Base-by-base conservation (phyloP, 2,329 filamentous ascomycete species). In the Fusarium citri region DNA sequence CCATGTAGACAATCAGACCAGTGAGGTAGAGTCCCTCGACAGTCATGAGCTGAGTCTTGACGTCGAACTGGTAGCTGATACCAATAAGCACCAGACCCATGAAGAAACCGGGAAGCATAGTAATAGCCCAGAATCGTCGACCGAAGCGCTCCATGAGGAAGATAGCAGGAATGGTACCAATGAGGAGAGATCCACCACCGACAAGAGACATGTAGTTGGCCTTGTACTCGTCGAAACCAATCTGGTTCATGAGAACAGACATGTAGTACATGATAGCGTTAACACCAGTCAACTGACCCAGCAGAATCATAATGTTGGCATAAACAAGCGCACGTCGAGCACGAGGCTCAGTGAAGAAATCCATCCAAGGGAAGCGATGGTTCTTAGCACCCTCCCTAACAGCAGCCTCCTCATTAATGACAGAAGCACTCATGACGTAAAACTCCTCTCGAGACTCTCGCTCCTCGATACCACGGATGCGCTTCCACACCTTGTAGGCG, bases 191-290 rank as follows among this genome's bases (percentile, higher is more conserved):
- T 6, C 89, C 90, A 26, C 91, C 90, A 5, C 91, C 91, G 16
- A 93, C 90, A 0, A 92, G 84, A 0, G 90, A 92, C 91, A 93
- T 93, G 83, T 92, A 93, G 63, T 89, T 91, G 18, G 88, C 80
- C 51, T 89, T 78, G 61, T 87, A 84, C 10, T 85, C 79, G 72
- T 89, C 78, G 78, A 93, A 93, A 15, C 90, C 90, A 45, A 93
- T 89, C 73, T 90, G 86, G 51, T 80, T 80, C 89, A 93, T 92
- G 9, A 93, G 80, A 0, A 88, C 84, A 0, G 83, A 85, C 89
- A 93, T 91, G 80, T 92, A 92, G 79, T 93, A 93, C 85, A 91
- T 69, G 37, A 91, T 88, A 1, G 88, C 88, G 64, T 91, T 91
- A 50, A 92, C 88, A 56, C 91, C 91, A 0, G 90, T 93, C 40